Conservation (phyloP, 345 rosid species). For the Corymbia maculata region DNA sequence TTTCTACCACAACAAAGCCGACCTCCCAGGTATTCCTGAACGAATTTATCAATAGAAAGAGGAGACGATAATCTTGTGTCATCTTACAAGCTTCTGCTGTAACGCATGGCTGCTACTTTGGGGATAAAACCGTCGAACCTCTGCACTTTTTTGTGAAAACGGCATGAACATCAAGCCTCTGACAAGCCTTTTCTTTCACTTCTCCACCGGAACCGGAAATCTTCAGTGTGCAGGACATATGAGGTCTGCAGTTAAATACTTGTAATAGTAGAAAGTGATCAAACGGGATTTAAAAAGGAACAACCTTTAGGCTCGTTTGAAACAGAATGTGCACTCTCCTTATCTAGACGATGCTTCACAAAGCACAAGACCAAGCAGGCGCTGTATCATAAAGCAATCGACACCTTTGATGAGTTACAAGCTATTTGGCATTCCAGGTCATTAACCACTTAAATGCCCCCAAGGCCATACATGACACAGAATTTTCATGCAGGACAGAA, state of each 20-base stretch:
- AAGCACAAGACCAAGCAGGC: not conserved
- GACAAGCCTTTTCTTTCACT: slow-evolving; percentile 10
- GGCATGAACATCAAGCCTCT: not conserved
- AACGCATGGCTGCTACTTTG: not conserved
- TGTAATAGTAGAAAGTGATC: no score
- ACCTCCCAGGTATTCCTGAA: not conserved
- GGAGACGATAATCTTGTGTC: not conserved
- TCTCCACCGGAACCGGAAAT: slow-evolving; percentile 27
- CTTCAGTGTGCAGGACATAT: slow-evolving; percentile 44
- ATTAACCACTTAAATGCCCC: slow-evolving; percentile 52
- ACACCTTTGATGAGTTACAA: slow-evolving; percentile 74
- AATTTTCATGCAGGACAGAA: slow-evolving; percentile 46
- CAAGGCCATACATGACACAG: slow-evolving; percentile 53
- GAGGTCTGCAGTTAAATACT: slow-evolving; percentile 10
- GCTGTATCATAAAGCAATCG: not conserved
- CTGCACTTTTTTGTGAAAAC: slow-evolving; percentile 11
- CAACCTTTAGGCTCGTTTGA: not conserved
- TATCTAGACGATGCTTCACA: not conserved
- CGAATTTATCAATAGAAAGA: not conserved
- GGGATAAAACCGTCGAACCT: slow-evolving; percentile 26
- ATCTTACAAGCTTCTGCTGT: not conserved
- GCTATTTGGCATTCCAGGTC: slow-evolving; percentile 76
- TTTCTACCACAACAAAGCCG: not conserved
- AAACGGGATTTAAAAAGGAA: not conserved
- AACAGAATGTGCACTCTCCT: not conserved